Evolutionary conservation across 2,329 filamentous ascomycete species (phyloP), one percentile per base, ranked within the genome.

Genomic region (Metarhizium album): DNA sequence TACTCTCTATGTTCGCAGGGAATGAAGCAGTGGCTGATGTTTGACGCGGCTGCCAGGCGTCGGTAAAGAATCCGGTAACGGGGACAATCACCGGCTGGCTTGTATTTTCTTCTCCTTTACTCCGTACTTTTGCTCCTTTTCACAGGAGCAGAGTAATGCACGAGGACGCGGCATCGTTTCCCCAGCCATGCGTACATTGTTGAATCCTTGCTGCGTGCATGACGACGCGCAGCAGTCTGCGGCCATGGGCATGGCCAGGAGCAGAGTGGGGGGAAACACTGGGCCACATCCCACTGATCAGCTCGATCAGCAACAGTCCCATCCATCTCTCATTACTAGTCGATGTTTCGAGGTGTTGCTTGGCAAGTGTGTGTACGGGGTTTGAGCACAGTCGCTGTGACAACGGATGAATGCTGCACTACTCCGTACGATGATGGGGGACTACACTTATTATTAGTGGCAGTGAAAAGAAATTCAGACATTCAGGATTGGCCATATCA

Each of bases 161-260:
- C 45, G 45, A 33, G 45, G 45, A 23, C 33, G 33, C 45, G 38
- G 14, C 45, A 14, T 33, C 33, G 11, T 37, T 33, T 27, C 5
- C 9, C 45, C 31, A 27, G n/a, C 5, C 16, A 14, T 22, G 24
- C 45, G n/a, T n/a, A n/a, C n/a, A 31, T 18, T 18, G 11, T 24
- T 2, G 18, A 14, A 24, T n/a, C 16, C 22, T 16, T 22, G 38
- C 22, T 22, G 45, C 29, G 49, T 51, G 45, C 37, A 42, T 45
- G 31, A 38, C 45, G 45, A 51, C 49, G 49, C 45, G 49, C 38
- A 47, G 47, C 18, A 45, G 9, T 22, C 14, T 29, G 24, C 16
- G 42, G 24, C 40, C 40, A 24, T 14, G n/a, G n/a, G n/a, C n/a
- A n/a, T n/a, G n/a, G n/a, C 13, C 18, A 18, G 20, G 16, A 43